Evolutionary conservation across 495 filamentous ascomycete genomes (phyloP).

Genomic region (Lasiosphaeriaceae sp.): DNA sequence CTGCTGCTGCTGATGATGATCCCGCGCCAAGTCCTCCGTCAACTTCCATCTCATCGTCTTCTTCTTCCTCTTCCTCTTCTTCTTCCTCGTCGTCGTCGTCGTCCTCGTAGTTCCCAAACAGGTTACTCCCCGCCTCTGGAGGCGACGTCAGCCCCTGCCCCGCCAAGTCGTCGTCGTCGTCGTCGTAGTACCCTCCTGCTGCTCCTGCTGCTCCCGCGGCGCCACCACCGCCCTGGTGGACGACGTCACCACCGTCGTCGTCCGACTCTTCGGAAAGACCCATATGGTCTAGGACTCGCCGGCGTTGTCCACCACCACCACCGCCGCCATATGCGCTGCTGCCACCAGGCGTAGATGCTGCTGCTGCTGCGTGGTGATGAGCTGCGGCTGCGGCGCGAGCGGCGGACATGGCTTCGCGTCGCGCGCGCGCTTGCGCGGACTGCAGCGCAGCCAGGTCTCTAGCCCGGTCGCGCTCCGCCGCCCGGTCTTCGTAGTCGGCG

Average conservation of each 20-base stretch:
- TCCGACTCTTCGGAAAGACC: background rate
- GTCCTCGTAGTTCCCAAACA: constrained; percentile 14
- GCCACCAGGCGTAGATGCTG: background rate
- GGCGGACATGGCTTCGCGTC: constrained; percentile 17
- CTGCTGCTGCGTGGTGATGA: too few relatives aligned
- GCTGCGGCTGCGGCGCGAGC: background rate
- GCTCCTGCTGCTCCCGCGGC: background rate
- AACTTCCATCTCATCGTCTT: constrained; percentile 26
- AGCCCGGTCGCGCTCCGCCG: constrained; percentile 26
- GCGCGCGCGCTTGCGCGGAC: constrained; percentile 23
- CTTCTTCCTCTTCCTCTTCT: constrained; percentile 22
- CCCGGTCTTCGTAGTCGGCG: constrained; percentile 66
- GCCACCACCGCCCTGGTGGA: background rate
- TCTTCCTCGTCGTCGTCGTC: constrained; percentile 13
- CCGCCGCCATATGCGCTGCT: background rate
- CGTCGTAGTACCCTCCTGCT: background rate
- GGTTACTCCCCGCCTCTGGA: background rate
- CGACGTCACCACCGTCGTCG: background rate
- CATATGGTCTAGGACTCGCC: background rate
- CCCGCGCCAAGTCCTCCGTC: background rate
- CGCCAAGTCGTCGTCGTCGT: too few relatives aligned
- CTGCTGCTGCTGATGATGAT: background rate
- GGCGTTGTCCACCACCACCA: background rate
- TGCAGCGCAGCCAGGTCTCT: constrained; percentile 18
- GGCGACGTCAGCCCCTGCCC: background rate